Evolutionary conservation across 331 rosid genomes (phyloP), one percentile per base, ranked within the genome.

Genomic region (Rhamnella rubrinervis): DNA sequence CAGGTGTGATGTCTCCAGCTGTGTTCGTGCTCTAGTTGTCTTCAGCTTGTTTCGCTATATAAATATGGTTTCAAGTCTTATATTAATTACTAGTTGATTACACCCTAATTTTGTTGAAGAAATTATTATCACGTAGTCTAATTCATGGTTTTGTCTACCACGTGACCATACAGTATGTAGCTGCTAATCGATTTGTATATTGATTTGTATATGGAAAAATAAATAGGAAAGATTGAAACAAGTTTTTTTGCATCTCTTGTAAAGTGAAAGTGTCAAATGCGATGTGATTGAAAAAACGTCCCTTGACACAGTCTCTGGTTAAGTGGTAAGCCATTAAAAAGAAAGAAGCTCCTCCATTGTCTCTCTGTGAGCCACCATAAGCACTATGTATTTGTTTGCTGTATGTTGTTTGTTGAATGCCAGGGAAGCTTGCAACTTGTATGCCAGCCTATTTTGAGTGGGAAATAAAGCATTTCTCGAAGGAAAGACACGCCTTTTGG

Each of bases 201-300:
- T 81, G 65, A 66, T 77, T 71, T 90, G 88, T 90, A 81, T 63
- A 87, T 86, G 79, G 79, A 67, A 85, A 68, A 84, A 81, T 74
- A 59, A 66, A 65, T 74, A 58, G 58, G 56, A 10, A 66, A 44
- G 37, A 21, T n/a, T 37, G 11, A 55, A 67, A 35, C 4, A 16
- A 31, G 13, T 20, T 2, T 65, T 55, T 10, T 46, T 4, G 20
- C 6, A 15, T 73, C 53, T 46, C 49, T 46, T 19, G 59, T 61
- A 49, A 20, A 37, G 62, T 39, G 7, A 59, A 14, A 41, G 17
- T 58, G 28, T 65, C 25, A 31, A 2, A 31, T 31, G 35, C 5
- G 14, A 59, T 25, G 56, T 14, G 12, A 20, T 49, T 14, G 9
- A 41, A 13, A 60, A 26, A 26, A 26, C 31, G 31, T 44, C 2